Conservation (phyloP, 139 green algal genomes). For the Tetraselmis striata region DNA sequence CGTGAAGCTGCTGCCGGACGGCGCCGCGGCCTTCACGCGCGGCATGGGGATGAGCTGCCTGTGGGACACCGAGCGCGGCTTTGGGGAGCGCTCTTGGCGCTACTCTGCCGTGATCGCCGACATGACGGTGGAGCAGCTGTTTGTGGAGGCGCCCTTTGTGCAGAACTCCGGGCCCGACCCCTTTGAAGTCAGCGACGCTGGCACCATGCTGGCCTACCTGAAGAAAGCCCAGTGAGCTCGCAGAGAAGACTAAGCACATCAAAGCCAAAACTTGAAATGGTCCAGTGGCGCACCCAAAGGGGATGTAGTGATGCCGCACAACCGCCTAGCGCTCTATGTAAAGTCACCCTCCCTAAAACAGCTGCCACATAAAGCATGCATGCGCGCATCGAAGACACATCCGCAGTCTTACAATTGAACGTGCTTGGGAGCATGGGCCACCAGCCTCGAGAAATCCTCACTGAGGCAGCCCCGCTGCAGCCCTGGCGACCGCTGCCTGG, state of each 20-base stretch:
- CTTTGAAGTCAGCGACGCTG: not conserved
- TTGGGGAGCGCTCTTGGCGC: slow-evolving; percentile 13
- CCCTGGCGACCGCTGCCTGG: not conserved
- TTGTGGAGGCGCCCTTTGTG: not conserved
- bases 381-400: too few species aligned
- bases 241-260: too few species aligned
- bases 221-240: not conserved
- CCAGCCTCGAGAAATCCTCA: too few species aligned
- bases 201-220: not conserved
- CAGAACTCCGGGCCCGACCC: not conserved
- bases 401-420: too few species aligned
- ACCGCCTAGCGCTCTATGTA: too few species aligned
- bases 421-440: too few species aligned
- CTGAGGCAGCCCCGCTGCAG: too few species aligned
- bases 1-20: slow-evolving; percentile 14
- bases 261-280: too few species aligned
- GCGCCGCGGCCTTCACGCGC: slow-evolving; percentile 4
- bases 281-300: too few species aligned
- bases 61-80: not conserved
- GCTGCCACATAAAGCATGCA: too few species aligned
- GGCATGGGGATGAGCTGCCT: slow-evolving; percentile 6
- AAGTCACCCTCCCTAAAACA: too few species aligned
- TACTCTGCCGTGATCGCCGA: slow-evolving; percentile 8
- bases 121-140: slow-evolving; percentile 12
- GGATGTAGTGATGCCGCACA: too few species aligned